Evolutionary conservation across 352 stramenopile species (phyloP).

Genomic region (Globisporangium barbulae): DNA sequence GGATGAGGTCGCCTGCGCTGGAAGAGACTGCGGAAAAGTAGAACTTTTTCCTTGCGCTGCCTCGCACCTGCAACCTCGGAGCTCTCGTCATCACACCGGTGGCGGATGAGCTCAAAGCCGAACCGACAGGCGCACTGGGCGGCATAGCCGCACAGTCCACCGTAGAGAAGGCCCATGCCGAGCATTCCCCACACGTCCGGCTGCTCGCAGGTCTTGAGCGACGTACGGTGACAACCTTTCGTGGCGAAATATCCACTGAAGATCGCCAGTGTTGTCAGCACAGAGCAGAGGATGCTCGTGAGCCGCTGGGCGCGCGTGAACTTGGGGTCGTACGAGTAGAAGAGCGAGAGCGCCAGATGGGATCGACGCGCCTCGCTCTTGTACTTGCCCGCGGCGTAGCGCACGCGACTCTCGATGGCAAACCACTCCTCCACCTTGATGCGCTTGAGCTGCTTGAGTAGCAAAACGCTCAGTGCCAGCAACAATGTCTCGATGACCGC

Average conservation of each 20-base stretch:
- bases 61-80: constrained; percentile 45
- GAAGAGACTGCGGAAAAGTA: constrained; percentile 53
- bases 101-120: constrained; percentile 58
- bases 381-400: constrained; percentile 55
- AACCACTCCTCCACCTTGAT: constrained; percentile 45
- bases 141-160: constrained; percentile 37
- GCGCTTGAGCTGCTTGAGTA: constrained; percentile 30
- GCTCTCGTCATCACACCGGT: constrained; percentile 62
- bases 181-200: constrained; percentile 39
- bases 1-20: constrained; percentile 3
- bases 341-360: constrained; percentile 54
- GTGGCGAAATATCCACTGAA: constrained; percentile 49
- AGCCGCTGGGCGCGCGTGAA: constrained; percentile 58
- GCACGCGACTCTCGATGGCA: constrained; percentile 42
- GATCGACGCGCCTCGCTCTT: constrained; percentile 31
- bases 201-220: constrained; percentile 62
- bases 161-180: constrained; percentile 55
- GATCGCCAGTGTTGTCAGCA: constrained; percentile 42
- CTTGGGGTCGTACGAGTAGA: constrained; percentile 48
- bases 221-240: constrained; percentile 53
- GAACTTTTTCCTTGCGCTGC: constrained; percentile 75
- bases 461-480: constrained; percentile 17
- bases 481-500: constrained; percentile 32
- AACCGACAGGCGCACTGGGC: constrained; percentile 30
- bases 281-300: constrained; percentile 39